Percentiles rank a stretch among this genome's conserved stretches.
These are phyloP conservation scores for Erodium maritimum DNA, from an alignment of 345 rosid genomes.

Conservation along the genomic window DNA sequence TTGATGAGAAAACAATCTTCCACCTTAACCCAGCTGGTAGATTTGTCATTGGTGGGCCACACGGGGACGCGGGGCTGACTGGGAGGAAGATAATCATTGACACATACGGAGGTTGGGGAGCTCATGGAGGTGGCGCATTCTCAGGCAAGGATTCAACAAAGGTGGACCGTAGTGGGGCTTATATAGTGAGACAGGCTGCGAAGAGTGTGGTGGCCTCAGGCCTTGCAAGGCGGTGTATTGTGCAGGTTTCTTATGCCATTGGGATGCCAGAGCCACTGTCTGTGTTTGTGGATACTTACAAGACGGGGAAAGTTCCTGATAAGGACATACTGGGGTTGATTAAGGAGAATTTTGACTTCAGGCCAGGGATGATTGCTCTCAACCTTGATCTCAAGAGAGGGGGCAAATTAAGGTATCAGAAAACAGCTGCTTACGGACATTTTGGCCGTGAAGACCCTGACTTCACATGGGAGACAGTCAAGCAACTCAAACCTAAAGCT, in stretches of 20 bases:
- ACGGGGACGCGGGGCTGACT: constrained; percentile 10
- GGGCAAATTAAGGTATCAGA: no score
- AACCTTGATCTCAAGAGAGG: constrained; percentile 67
- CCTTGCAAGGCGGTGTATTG: constrained; percentile 13
- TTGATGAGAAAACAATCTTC: constrained; percentile 9
- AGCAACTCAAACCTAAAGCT: constrained; percentile 55
- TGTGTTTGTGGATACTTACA: constrained; percentile 10
- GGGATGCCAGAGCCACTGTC: constrained; percentile 12
- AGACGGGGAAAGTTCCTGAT: constrained; percentile 10
- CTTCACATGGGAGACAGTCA: constrained; percentile 66
- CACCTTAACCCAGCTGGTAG: constrained; percentile 8
- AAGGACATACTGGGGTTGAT: constrained; percentile 18
- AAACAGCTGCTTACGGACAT: constrained; percentile 61
- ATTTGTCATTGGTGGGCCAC: constrained; percentile 9
- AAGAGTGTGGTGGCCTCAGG: constrained; percentile 11
- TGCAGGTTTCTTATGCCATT: constrained; percentile 11
- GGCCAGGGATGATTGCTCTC: constrained; percentile 73
- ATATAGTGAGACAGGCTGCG: constrained; percentile 7
- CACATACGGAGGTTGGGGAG: no score
- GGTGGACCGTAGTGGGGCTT: constrained; percentile 11
- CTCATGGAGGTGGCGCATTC: no score
- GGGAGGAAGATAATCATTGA: constrained; percentile 5
- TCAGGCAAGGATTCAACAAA: constrained; percentile 2
- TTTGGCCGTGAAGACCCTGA: constrained; percentile 67
- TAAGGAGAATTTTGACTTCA: constrained; percentile 57